These are phyloP conservation scores for Cetradonia linearis DNA, from an alignment of 495 filamentous ascomycete species.

Conservation along the genomic window DNA sequence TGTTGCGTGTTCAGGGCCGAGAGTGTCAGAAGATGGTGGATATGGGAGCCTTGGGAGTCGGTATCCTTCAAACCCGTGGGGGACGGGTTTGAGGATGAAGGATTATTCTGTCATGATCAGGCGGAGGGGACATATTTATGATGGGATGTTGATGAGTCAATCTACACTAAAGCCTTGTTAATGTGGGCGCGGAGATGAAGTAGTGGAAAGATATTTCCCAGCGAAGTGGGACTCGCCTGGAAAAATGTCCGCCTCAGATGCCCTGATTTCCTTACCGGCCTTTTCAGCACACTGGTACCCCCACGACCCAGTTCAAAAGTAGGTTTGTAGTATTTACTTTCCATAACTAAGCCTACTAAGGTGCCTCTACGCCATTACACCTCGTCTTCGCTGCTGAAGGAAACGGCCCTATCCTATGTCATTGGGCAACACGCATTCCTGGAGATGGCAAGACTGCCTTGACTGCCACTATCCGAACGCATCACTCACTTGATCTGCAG, in stretches of 20 bases:
- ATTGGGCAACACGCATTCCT: neutral
- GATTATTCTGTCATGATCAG: slow-evolving; percentile 24
- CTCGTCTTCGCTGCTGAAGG: neutral
- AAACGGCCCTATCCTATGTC: neutral
- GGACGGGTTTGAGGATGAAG: slow-evolving; percentile 37
- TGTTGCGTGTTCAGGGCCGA: neutral
- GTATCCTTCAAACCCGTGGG: slow-evolving; percentile 35
- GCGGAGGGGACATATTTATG: slow-evolving; percentile 17
- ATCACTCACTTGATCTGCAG: slow-evolving; percentile 6
- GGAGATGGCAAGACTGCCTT: neutral
- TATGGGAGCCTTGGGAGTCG: slow-evolving; percentile 5
- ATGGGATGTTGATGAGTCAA: slow-evolving; percentile 11
- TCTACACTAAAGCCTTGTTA: slow-evolving; percentile 13
- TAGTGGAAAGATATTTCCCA: slow-evolving; percentile 4
- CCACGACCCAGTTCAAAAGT: slow-evolving; percentile 3
- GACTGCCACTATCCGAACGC: neutral
- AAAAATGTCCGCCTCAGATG: neutral
- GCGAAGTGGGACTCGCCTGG: slow-evolving; percentile 9
- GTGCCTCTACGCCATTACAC: slow-evolving; percentile 7
- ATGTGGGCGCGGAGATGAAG: slow-evolving; percentile 11
- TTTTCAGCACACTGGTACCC: neutral
- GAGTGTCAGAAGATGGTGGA: neutral
- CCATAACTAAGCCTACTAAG: slow-evolving; percentile 4
- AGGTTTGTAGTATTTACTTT: neutral
- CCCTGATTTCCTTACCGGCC: neutral